Percentiles rank a stretch among this genome's conserved stretches.
Evolutionary conservation across 495 filamentous ascomycete species (phyloP).

Genomic region (Talaromyces stipitatus): DNA sequence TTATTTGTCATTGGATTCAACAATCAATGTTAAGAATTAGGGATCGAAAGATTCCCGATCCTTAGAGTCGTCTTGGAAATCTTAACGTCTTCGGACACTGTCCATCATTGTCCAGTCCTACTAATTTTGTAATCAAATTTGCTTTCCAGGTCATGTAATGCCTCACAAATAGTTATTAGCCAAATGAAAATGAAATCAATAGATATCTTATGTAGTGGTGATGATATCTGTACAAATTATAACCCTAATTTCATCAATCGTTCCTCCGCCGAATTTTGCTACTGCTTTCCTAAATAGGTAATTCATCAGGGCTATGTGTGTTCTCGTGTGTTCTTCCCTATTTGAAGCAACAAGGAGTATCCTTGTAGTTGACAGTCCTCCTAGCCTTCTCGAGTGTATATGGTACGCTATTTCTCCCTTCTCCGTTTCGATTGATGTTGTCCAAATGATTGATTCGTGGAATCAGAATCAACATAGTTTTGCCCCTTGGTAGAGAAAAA

Average conservation of each 20-base stretch:
- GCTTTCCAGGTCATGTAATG: neutral
- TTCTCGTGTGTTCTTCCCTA: neutral
- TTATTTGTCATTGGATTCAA: neutral
- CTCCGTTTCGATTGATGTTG: neutral
- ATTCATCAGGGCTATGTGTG: neutral
- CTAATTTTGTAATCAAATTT: no score
- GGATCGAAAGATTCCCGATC: neutral
- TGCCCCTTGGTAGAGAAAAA: neutral
- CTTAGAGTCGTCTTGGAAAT: neutral
- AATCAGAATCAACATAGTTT: neutral
- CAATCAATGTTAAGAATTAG: neutral
- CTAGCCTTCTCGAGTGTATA: neutral
- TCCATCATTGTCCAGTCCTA: no score
- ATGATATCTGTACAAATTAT: neutral
- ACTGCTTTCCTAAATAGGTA: neutral
- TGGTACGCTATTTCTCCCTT: neutral
- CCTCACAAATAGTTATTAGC: neutral
- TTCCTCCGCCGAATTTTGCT: neutral
- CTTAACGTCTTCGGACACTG: neutral
- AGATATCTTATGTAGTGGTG: neutral
- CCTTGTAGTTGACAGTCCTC: neutral
- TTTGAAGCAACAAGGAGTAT: neutral
- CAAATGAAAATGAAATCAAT: neutral
- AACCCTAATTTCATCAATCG: neutral
- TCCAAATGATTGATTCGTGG: neutral